Base-by-base conservation (phyloP, 768 basidiomycete species). In the Pisolithus tinctorius region DNA sequence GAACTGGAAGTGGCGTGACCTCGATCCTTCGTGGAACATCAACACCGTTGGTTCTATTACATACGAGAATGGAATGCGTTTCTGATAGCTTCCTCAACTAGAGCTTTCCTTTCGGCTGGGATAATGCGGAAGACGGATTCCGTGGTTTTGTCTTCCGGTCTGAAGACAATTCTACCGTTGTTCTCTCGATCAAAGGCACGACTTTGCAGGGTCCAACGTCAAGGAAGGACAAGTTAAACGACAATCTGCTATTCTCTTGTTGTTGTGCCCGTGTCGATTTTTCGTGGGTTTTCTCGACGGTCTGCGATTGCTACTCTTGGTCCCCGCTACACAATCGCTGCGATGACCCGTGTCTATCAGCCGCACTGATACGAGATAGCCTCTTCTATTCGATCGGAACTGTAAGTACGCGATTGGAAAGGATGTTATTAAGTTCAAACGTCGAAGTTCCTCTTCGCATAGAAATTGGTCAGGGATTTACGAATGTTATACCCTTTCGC, bases 301-400 rank as follows among this genome's bases (percentile, higher is more conserved):
- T 96, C 4, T 97, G 95, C 70, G 78, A 89, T 58, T 98, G 95
- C 69, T 93, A 83, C 64, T 52, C 55, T 0, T 64, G 64, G 63
- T 58, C 49, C 4, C 72, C 79, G 2, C 73, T 79, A 9, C 73
- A 76, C 31, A 84, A 78, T 75, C 78, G 76, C 36, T 98, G 95
- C 66, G 85, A 90, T 55, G 78, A 82, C 48, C 76, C 77, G 16
- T 98, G 95, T 68, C 72, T 98, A 47, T 83, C 87, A 47, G 75
- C 86, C 43, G 87, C 94, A 2, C 81, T 97, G 36, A 73, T 93
- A 49, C 75, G 89, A 64, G 93, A 97, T 52, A 89, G 86, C 58
- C 69, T 96, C n/a, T 97, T 97, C 70, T 96, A 96, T 65, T 85
- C 86, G 2, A 74, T 86, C 36, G 95, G 93, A 26, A 82, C 91